Base-by-base conservation (phyloP, 2,329 filamentous ascomycete species). In the Colletotrichum sp. region DNA sequence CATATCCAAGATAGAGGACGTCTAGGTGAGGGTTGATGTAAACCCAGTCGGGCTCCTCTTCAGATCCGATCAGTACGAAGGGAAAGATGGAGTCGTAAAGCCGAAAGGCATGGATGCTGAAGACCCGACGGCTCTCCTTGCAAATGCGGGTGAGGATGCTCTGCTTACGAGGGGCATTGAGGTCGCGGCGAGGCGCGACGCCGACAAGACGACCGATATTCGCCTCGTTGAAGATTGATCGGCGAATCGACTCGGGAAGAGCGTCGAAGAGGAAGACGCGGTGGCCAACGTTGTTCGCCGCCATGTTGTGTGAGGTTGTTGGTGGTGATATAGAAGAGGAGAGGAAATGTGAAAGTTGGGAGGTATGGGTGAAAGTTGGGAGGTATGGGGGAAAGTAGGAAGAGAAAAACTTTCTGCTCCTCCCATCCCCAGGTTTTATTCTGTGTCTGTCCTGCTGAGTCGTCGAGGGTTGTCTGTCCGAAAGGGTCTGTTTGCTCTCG, bases 221-320 rank as follows among this genome's bases (percentile, higher is more conserved):
- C 28, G 18, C 18, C 18, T 13, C n/a, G 59, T n/a, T 59, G 0
- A 34, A 32, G 6, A 62, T 34, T 1, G 1, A 3, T 0, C 6
- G 18, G 28, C 26, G n/a, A 15, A 62, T 13, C 28, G 28, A 8
- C 15, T 34, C n/a, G 59, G 59, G 59, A 2, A 62, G 28, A 7
- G 12, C 5, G 59, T 13, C 5, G 59, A 30, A 30, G 26, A 8
- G 55, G 26, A 21, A 26, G 55, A 28, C n/a, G 13, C 21, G 21
- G 21, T 59, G 21, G 55, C 18, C 44, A 49, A 21, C 55, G 21
- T 28, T 28, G 55, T 26, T 59, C 21, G 55, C 12, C 12, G 55
- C 55, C 55, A 59, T 57, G n/a, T 28, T 59, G 55, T 59, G 13
- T 24, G 55, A 16, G 8, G 13, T 18, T 59, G 24, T 59, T 59